These are phyloP conservation scores for Salix caprea DNA, from an alignment of 345 rosid genomes.

Conservation along the genomic window DNA sequence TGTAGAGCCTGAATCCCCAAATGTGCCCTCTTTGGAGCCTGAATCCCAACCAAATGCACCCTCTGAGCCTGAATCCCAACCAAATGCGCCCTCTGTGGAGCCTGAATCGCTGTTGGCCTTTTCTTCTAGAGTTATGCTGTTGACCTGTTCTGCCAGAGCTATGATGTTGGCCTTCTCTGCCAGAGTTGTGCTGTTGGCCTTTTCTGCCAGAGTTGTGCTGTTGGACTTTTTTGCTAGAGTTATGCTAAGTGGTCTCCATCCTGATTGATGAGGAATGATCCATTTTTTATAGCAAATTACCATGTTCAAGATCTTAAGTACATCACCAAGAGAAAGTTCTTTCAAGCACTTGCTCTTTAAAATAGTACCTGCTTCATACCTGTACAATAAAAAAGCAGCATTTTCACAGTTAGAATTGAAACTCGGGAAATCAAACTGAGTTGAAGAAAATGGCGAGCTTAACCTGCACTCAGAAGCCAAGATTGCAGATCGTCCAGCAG, in stretches of 20 bases:
- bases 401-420: background rate
- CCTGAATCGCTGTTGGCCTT: background rate
- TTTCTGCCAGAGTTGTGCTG: too few species aligned
- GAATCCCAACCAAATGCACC: background rate
- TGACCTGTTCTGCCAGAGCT: slow-evolving; percentile 32
- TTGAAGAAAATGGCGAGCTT: background rate
- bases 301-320: slow-evolving; percentile 68
- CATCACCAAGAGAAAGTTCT: slow-evolving; percentile 57
- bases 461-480: slow-evolving; percentile 71
- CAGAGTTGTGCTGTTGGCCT: too few species aligned
- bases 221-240: slow-evolving; percentile 31
- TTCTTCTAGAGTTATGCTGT: too few species aligned
- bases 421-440: background rate
- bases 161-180: slow-evolving; percentile 8
- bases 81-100: background rate
- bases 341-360: slow-evolving; percentile 54
- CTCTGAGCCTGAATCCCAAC: background rate
- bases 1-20: background rate
- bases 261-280: slow-evolving; percentile 57
- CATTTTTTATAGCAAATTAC: slow-evolving; percentile 52
- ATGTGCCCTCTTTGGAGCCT: too few species aligned
- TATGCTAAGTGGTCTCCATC: slow-evolving; percentile 74
- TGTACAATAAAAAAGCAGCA: slow-evolving; percentile 19
- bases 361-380: slow-evolving; percentile 74
- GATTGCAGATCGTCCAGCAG: slow-evolving; percentile 47